Evolutionary conservation across 2,329 filamentous ascomycete genomes (phyloP), one percentile per base, ranked within the genome.

Genomic region (Cercospora sp.): DNA sequence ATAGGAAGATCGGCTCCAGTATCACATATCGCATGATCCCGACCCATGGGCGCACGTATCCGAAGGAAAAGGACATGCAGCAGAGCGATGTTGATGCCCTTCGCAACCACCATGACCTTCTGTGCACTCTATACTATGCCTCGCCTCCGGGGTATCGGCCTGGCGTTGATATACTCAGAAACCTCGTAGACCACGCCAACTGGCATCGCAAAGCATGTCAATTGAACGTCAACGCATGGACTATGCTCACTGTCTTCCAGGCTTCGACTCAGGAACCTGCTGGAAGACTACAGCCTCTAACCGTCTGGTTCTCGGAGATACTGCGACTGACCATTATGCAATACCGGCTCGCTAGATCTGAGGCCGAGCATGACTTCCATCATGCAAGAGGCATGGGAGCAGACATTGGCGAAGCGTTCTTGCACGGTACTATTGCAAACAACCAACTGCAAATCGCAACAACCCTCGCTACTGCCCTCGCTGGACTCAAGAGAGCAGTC

Each of bases 131-230:
- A 13, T 89, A 89, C 74, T 88, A 83, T 80, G 83, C 83, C 51
- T 84, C 85, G 42, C 86, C 87, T 28, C 77, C 83, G 30, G 79
- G 80, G 1, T 84, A 81, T 73, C 81, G 87, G n/a, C 86, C 86
- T 48, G 81, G 83, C 53, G 71, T 88, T 4, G 80, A 84, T 62
- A 79, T 82, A 5, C 81, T 89, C 59, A 83, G 80, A 30, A 80
- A 84, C 63, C 80, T 89, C 5, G 86, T 89, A 13, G 82, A 88
- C 69, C 85, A 87, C 67, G 79, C 82, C 13, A 82, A 73, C 16
- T 89, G 87, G 10, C 87, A 89, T 76, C 81, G 82, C 62, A 86
- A 88, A 78, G 87, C 85, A 4, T 89, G 86, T 75, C 84, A 82
- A 62, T 81, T 89, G 48, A 88, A 83, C 69, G 81, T 89, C 5